A percentile compares a stretch with the other conserved stretches of the same genome.
Evolutionary conservation across 2,329 filamentous ascomycete species (phyloP).

Genomic region (Penicillium nordicum): DNA sequence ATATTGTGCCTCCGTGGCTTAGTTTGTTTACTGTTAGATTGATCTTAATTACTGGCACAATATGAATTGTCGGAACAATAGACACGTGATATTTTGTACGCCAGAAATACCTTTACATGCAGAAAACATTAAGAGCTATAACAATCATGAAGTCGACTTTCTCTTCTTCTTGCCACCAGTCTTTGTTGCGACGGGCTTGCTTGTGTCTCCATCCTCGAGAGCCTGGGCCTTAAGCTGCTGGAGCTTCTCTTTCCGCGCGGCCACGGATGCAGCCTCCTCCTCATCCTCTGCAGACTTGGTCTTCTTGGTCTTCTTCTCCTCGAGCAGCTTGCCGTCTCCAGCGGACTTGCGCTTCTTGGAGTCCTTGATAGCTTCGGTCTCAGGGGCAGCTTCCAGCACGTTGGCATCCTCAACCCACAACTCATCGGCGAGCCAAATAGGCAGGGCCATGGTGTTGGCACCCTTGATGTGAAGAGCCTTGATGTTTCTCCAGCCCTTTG

Average conservation of each 20-base stretch:
- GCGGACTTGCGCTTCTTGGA: conserved; percentile 56
- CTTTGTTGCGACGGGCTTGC: conserved; percentile 22
- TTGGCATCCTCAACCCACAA: conserved; percentile 79
- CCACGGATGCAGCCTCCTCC: conserved; percentile 33
- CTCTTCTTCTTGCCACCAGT: conserved; percentile 37
- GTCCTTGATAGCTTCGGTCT: conserved; percentile 35
- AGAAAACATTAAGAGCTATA: conserved; percentile 30
- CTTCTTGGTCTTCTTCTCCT: conserved; percentile 42
- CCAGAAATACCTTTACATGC: conserved; percentile 33
- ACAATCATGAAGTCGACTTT: conserved; percentile 38
- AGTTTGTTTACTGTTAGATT: not conserved
- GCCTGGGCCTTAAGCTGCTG: conserved; percentile 50
- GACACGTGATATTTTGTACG: conserved; percentile 34
- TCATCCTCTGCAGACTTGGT: conserved; percentile 37
- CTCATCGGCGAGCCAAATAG: conserved; percentile 92
- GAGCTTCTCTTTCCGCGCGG: conserved; percentile 48
- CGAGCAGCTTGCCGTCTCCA: conserved; percentile 31
- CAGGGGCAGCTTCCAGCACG: conserved; percentile 56
- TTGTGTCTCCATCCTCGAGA: conserved; percentile 40
- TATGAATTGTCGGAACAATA: conserved; percentile 16
- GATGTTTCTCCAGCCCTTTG: conserved; percentile 84
- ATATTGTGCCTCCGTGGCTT: not conserved
- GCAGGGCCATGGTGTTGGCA: conserved; percentile 78
- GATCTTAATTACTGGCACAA: not conserved
- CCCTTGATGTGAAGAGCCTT: conserved; percentile 87